Evolutionary conservation across 495 filamentous ascomycete genomes (phyloP).

Genomic region (Penicillium longicatenatum): DNA sequence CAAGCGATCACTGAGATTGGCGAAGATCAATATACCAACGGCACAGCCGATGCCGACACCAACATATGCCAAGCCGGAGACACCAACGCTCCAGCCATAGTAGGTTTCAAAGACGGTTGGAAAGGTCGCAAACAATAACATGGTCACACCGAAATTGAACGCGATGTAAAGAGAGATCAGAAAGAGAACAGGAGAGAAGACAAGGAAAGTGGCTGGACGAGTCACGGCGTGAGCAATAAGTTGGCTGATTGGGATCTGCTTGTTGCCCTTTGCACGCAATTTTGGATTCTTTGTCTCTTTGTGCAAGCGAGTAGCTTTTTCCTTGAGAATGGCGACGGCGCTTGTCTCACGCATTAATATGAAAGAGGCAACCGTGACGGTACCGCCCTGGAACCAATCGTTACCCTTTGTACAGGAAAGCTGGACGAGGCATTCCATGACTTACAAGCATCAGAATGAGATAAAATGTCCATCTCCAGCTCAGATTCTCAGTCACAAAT

Average conservation of each 20-base stretch:
- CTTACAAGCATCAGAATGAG: constrained; percentile 6
- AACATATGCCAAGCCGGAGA: constrained; percentile 14
- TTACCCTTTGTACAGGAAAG: neutral
- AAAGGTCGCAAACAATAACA: constrained; percentile 62
- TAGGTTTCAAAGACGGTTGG: constrained; percentile 48
- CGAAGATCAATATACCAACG: neutral
- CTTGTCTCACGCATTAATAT: constrained; percentile 15
- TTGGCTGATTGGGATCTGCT: neutral
- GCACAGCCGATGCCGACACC: constrained; percentile 11
- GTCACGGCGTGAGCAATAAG: constrained; percentile 7
- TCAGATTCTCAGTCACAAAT: constrained; percentile 38
- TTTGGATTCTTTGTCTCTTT: constrained; percentile 2
- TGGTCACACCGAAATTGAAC: constrained; percentile 62
- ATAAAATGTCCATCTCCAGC: constrained; percentile 10
- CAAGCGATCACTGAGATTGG: neutral
- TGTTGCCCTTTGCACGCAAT: neutral
- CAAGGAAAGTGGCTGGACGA: constrained; percentile 9
- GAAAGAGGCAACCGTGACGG: neutral
- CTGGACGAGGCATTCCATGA: neutral
- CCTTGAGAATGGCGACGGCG: neutral
- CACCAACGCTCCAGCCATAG: constrained; percentile 45
- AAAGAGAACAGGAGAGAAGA: constrained; percentile 63
- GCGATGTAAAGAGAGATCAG: constrained; percentile 59
- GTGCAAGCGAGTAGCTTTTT: constrained; percentile 2
- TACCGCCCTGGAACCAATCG: neutral